These are phyloP conservation scores for Metschnikowia cubensis DNA, from an alignment of 805 yeast species.

Conservation along the genomic window DNA sequence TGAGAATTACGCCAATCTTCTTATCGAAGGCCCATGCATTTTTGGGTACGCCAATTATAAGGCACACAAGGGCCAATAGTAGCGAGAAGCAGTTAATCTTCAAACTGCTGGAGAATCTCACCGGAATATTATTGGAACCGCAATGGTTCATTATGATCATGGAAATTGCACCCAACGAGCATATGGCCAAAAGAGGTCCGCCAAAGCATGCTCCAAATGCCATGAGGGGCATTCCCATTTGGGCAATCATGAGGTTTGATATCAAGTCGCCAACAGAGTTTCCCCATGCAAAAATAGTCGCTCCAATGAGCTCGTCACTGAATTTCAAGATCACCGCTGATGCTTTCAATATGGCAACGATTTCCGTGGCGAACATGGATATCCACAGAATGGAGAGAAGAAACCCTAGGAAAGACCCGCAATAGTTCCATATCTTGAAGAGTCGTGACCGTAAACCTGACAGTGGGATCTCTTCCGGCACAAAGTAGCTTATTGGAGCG, in stretches of 20 bases:
- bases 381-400: slow-evolving; percentile 63
- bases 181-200: slow-evolving; percentile 76
- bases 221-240: slow-evolving; percentile 79
- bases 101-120: slow-evolving; percentile 14
- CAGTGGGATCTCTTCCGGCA: background rate
- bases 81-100: slow-evolving; percentile 13
- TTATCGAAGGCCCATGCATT: slow-evolving; percentile 32
- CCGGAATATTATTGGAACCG: slow-evolving; percentile 4
- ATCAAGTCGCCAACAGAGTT: slow-evolving; percentile 89
- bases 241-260: slow-evolving; percentile 75
- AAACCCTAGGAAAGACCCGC: slow-evolving; percentile 56
- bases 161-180: slow-evolving; percentile 72
- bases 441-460: background rate
- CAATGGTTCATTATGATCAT: slow-evolving; percentile 11
- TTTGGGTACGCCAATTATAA: slow-evolving; percentile 11
- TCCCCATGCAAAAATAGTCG: slow-evolving; percentile 88
- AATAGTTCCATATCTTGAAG: slow-evolving; percentile 16
- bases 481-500: background rate
- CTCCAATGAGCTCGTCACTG: slow-evolving; percentile 77
- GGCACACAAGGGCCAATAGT: slow-evolving; percentile 9
- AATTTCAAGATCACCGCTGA: slow-evolving; percentile 57
- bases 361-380: slow-evolving; percentile 62
- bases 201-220: slow-evolving; percentile 97
- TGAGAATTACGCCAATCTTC: slow-evolving; percentile 29
- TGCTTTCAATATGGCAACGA: slow-evolving; percentile 60